Evolutionary conservation across 306 rosid genomes (phyloP).

Genomic region (Dicorynia guianensis): DNA sequence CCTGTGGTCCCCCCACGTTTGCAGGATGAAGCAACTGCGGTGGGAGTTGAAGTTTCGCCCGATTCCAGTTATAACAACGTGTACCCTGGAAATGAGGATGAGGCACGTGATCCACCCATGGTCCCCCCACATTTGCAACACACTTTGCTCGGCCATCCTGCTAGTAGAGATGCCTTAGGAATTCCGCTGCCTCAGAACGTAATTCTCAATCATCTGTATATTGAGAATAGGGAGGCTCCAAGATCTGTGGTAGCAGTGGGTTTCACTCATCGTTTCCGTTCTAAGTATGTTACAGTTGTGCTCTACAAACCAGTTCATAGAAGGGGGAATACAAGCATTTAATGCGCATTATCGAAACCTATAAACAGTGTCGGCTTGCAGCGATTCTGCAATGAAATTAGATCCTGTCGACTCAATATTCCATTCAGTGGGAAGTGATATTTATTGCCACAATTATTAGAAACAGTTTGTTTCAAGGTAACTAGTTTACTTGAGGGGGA

Average conservation of each 20-base stretch:
- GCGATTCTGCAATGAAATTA: conserved; percentile 33
- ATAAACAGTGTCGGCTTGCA: conserved; percentile 33
- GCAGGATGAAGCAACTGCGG: conserved; percentile 75
- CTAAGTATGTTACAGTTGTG: conserved; percentile 89
- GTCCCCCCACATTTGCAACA: conserved; percentile 86
- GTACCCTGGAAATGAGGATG: conserved; percentile 79
- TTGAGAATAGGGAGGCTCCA: conserved; percentile 79
- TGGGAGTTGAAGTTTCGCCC: conserved; percentile 88
- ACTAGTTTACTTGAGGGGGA: not conserved
- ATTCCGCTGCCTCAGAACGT: conserved; percentile 72
- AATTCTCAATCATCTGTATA: conserved; percentile 90
- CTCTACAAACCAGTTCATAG: conserved; percentile 93
- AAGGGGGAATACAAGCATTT: conserved; percentile 59
- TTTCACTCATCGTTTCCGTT: conserved; percentile 86
- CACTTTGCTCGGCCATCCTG: conserved; percentile 62
- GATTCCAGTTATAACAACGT: conserved; percentile 79
- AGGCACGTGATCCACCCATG: conserved; percentile 84
- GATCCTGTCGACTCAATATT: conserved; percentile 39
- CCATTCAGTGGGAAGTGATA: conserved; percentile 37
- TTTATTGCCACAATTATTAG: not conserved
- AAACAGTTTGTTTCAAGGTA: not conserved
- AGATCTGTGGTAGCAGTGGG: conserved; percentile 91
- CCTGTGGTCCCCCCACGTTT: conserved; percentile 82
- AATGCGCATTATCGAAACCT: conserved; percentile 34
- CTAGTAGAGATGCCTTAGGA: conserved; percentile 56